Conservation (phyloP, 1,284 basidiomycete genomes). For the Grifola frondosa region DNA sequence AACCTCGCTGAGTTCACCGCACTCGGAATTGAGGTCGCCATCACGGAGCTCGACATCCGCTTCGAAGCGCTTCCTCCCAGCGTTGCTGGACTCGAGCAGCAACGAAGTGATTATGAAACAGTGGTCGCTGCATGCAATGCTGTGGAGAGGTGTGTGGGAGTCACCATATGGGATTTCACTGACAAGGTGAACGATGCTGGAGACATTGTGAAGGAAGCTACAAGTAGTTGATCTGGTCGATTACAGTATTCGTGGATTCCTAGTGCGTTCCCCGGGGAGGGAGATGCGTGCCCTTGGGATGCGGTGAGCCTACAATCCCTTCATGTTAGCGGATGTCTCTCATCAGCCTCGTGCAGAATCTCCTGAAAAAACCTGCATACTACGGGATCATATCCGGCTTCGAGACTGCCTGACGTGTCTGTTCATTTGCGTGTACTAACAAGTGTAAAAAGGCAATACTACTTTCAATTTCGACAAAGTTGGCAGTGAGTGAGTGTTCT, state of each 20-base stretch:
- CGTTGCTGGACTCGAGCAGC: slow-evolving; percentile 45
- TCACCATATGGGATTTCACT: slow-evolving; percentile 56
- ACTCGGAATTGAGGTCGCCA: slow-evolving; percentile 56
- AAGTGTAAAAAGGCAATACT: too few relatives aligned
- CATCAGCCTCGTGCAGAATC: slow-evolving; percentile 17
- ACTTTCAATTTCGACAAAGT: too few relatives aligned
- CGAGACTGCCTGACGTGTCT: too few relatives aligned
- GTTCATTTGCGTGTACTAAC: too few relatives aligned
- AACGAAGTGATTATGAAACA: slow-evolving; percentile 53
- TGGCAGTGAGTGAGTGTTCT: too few relatives aligned
- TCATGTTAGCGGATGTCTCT: not conserved
- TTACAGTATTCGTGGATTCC: slow-evolving; percentile 52
- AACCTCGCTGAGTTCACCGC: slow-evolving; percentile 48
- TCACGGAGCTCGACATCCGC: slow-evolving; percentile 61
- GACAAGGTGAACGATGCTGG: slow-evolving; percentile 34
- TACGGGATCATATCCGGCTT: slow-evolving; percentile 22
- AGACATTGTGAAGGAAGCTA: not conserved
- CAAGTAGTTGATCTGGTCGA: not conserved
- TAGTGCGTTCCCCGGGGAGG: slow-evolving; percentile 46
- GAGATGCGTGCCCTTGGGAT: slow-evolving; percentile 51
- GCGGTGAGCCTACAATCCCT: slow-evolving; percentile 30
- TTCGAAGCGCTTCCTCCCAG: slow-evolving; percentile 52
- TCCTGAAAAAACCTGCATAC: slow-evolving; percentile 28
- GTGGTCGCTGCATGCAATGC: slow-evolving; percentile 54
- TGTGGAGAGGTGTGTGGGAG: slow-evolving; percentile 48